A percentile compares a stretch with the other conserved stretches of the same genome.
phyloP scores from a whole-genome alignment of 495 filamentous ascomycete genomes.

The Recurvomyces mirabilis region DNA sequence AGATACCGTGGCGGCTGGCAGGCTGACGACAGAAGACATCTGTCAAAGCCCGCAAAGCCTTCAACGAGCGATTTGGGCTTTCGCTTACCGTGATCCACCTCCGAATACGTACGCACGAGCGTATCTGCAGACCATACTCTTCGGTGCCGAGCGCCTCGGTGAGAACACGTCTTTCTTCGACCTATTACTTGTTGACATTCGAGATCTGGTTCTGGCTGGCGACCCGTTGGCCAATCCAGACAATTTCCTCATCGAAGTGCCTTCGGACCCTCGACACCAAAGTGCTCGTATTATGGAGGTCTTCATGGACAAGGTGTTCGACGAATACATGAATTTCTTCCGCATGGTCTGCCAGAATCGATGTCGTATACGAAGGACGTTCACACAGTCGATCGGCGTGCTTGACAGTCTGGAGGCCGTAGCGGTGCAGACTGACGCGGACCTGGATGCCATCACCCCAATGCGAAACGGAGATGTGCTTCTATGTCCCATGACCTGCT shows the following conservation, averaged over 20 bases:
- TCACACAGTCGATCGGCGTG: conserved; percentile 69
- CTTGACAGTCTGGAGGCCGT: conserved; percentile 81
- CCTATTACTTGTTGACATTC: conserved; percentile 69
- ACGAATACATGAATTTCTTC: conserved; percentile 74
- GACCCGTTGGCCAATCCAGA: conserved; percentile 57
- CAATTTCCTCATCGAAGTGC: conserved; percentile 65
- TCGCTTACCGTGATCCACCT: conserved; percentile 68
- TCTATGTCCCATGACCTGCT: conserved; percentile 68
- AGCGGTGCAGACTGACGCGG: conserved; percentile 23
- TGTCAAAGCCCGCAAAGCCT: conserved; percentile 55
- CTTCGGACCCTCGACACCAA: conserved; percentile 59
- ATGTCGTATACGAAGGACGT: conserved; percentile 68
- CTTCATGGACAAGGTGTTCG: conserved; percentile 59
- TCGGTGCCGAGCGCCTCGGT: conserved; percentile 51
- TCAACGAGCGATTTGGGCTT: conserved; percentile 37
- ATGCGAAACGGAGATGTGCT: conserved; percentile 39
- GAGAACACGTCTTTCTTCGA: conserved; percentile 54
- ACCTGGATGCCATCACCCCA: background rate
- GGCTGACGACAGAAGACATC: conserved; percentile 24
- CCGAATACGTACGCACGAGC: conserved; percentile 76
- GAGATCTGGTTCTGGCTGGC: conserved; percentile 60
- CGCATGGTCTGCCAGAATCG: conserved; percentile 80
- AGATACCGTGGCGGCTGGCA: conserved; percentile 49
- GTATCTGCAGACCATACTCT: conserved; percentile 64
- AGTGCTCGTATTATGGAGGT: conserved; percentile 67